A percentile compares a stretch with the other conserved stretches of the same genome.
Evolutionary conservation across 306 rosid genomes (phyloP).

Genomic region (Corylus americana): DNA sequence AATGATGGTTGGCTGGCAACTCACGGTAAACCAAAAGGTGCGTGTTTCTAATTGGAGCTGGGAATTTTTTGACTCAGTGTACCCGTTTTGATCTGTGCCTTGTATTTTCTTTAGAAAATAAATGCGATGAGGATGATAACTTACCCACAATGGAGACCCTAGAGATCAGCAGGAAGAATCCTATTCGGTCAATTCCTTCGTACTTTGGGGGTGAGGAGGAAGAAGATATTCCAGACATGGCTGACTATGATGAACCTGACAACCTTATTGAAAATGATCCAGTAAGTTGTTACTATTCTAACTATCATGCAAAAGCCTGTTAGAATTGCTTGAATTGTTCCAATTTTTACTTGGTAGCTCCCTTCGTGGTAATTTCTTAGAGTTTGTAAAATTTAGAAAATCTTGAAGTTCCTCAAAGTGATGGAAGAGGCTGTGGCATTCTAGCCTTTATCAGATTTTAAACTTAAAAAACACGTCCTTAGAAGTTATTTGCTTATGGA

Average conservation of each 20-base stretch:
- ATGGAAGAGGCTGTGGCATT: not conserved
- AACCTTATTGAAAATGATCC: constrained; percentile 72
- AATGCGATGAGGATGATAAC: constrained; percentile 67
- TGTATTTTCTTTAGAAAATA: constrained; percentile 48
- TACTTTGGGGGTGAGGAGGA: constrained; percentile 73
- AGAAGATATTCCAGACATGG: constrained; percentile 93
- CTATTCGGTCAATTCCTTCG: constrained; percentile 46
- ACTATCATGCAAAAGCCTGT: not conserved
- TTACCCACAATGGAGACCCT: constrained; percentile 85
- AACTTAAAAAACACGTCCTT: not conserved
- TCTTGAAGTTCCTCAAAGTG: not conserved
- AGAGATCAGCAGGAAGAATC: constrained; percentile 61
- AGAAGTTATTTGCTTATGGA: not conserved
- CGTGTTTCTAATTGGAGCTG: constrained; percentile 19
- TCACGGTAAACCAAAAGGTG: constrained; percentile 93
- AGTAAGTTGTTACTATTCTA: constrained; percentile 45
- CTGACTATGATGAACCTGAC: constrained; percentile 71
- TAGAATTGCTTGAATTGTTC: not conserved
- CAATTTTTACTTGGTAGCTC: not conserved
- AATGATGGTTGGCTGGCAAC: constrained; percentile 97
- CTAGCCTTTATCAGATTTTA: not conserved
- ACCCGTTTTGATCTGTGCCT: constrained; percentile 23
- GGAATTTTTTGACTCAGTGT: not conserved
- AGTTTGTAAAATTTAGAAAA: not conserved
- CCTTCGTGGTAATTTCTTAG: not conserved